These are phyloP conservation scores for Camellia sinensis DNA, from an alignment of 148 eudicot genomes.

Conservation along the genomic window DNA sequence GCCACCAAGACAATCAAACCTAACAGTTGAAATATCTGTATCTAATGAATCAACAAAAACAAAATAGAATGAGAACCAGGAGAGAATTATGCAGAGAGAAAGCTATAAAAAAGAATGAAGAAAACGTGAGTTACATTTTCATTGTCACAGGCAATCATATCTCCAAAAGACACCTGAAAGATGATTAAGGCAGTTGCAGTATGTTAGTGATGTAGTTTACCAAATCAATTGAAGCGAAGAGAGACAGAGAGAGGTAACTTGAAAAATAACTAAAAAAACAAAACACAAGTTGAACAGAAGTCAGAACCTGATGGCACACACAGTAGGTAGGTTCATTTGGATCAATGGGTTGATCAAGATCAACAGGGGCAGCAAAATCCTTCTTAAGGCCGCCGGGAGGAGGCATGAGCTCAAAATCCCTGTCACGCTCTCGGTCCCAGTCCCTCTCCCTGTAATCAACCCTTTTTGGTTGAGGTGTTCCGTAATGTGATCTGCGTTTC, in stretches of 20 bases:
- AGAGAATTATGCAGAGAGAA: neutral
- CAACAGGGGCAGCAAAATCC: slow-evolving; percentile 72
- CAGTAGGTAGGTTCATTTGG: slow-evolving; percentile 98
- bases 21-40: neutral
- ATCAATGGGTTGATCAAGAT: slow-evolving; percentile 88
- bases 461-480: slow-evolving; percentile 70
- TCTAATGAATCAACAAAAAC: neutral
- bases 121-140: slow-evolving; percentile 60
- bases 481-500: slow-evolving; percentile 56
- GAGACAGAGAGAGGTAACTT: neutral
- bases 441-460: slow-evolving; percentile 78
- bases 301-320: slow-evolving; percentile 86
- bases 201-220: slow-evolving; percentile 3
- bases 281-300: slow-evolving; percentile 9
- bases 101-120: slow-evolving; percentile 9
- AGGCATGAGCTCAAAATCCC: slow-evolving; percentile 98
- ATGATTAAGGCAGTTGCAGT: slow-evolving; percentile 4
- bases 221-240: neutral
- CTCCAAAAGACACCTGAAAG: slow-evolving; percentile 90
- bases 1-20: neutral
- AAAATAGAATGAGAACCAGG: slow-evolving; percentile 6
- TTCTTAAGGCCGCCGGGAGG: slow-evolving; percentile 91
- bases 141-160: slow-evolving; percentile 99
- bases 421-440: slow-evolving; percentile 87
- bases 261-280: neutral